phyloP scores from a whole-genome alignment of 2,329 filamentous ascomycete species.

The Tympanopsis confertula region DNA sequence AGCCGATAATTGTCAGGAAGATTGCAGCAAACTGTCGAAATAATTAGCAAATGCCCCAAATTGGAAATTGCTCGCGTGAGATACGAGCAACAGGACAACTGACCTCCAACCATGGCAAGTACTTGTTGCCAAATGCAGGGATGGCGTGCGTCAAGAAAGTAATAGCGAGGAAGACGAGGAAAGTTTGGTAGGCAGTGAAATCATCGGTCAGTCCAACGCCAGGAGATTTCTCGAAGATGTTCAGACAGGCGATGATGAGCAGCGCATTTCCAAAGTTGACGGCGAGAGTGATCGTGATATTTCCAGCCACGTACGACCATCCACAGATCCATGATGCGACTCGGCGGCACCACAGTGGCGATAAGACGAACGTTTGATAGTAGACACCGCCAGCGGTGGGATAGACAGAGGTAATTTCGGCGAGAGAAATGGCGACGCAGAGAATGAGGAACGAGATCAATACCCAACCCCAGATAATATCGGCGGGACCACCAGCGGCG shows the following conservation, averaged over 20 bases:
- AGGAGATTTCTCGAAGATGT: constrained; percentile 35
- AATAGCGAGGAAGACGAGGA: constrained; percentile 60
- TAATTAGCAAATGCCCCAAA: constrained; percentile 5
- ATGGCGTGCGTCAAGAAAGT: constrained; percentile 54
- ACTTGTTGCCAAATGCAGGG: constrained; percentile 55
- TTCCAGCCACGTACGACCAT: constrained; percentile 62
- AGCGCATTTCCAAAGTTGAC: constrained; percentile 67
- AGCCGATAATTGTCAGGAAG: constrained; percentile 63
- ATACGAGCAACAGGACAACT: constrained; percentile 17
- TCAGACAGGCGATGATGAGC: constrained; percentile 41
- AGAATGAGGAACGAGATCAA: constrained; percentile 52
- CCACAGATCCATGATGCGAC: constrained; percentile 60
- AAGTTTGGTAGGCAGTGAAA: constrained; percentile 50
- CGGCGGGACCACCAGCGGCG: constrained; percentile 57
- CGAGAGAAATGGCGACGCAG: constrained; percentile 52
- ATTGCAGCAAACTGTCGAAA: constrained; percentile 34
- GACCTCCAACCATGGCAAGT: constrained; percentile 59
- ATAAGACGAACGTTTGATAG: constrained; percentile 61
- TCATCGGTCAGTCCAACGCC: constrained; percentile 31
- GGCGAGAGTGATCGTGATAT: constrained; percentile 53
- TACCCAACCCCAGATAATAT: constrained; percentile 61
- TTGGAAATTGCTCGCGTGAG: constrained; percentile 3
- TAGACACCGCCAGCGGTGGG: constrained; percentile 61
- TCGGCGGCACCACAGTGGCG: constrained; percentile 52
- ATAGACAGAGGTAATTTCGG: constrained; percentile 59